Conservation (phyloP, 805 yeast genomes). For the Cyberlindnera euphorbiae region DNA sequence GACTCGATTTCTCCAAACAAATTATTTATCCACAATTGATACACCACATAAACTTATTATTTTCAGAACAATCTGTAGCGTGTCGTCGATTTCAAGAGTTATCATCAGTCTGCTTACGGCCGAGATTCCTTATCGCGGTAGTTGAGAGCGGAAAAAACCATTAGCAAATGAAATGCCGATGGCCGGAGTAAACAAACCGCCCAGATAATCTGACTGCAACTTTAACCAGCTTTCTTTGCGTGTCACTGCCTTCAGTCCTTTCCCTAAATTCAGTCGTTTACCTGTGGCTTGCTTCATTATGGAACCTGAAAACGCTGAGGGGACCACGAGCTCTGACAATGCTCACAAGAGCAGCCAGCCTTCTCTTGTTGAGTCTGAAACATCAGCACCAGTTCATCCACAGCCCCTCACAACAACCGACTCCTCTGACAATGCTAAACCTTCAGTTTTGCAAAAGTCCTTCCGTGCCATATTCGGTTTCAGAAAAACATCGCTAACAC, state of each 20-base stretch:
- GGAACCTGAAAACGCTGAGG: background rate
- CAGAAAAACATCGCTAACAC: slow-evolving; percentile 64
- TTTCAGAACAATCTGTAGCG: no score
- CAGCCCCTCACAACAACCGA: background rate
- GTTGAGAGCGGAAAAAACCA: no score
- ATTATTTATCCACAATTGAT: no score
- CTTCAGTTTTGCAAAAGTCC: slow-evolving; percentile 19
- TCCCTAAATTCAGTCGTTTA: no score
- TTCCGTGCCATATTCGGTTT: slow-evolving; percentile 58
- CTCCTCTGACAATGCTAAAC: background rate
- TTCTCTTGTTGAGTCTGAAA: background rate
- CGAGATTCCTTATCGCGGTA: slow-evolving; percentile 2
- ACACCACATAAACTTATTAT: no score
- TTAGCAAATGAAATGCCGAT: no score
- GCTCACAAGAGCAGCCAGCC: slow-evolving; percentile 11
- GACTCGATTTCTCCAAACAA: no score
- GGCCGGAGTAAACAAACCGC: background rate
- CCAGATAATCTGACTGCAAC: background rate
- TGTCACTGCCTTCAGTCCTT: no score
- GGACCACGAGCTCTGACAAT: slow-evolving; percentile 10
- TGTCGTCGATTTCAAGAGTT: no score
- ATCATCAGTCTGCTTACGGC: no score
- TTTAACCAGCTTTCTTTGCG: no score
- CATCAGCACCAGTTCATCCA: background rate
- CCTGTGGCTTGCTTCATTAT: no score